These are phyloP conservation scores for Rhodamnia argentea DNA, from an alignment of 345 rosid species.

Conservation along the genomic window DNA sequence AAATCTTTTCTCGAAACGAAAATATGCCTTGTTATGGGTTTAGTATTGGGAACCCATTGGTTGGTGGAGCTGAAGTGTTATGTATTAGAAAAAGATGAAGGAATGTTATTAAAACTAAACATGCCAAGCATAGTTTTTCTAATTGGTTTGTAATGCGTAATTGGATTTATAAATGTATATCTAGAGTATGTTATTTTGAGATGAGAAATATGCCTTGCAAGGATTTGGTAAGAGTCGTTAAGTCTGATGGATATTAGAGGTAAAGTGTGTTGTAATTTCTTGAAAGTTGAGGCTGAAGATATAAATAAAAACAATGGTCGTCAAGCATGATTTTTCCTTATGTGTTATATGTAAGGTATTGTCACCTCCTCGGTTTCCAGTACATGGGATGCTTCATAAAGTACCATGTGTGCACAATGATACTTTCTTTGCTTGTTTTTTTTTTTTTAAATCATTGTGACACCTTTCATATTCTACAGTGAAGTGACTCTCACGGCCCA, in stretches of 20 bases:
- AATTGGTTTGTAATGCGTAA: not conserved
- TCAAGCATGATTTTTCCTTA: not conserved
- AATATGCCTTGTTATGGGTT: not conserved
- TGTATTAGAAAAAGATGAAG: not conserved
- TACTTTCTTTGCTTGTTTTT: not conserved
- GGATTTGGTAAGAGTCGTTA: not conserved
- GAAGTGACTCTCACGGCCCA: not conserved
- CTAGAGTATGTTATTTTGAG: not conserved
- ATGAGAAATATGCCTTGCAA: not conserved
- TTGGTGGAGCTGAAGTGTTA: not conserved
- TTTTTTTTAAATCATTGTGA: not conserved
- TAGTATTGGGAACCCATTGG: not conserved
- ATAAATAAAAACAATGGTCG: not conserved
- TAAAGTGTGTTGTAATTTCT: not conserved
- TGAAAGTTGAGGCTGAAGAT: not conserved
- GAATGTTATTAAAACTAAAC: not conserved
- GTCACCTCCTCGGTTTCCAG: not conserved
- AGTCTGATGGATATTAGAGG: not conserved
- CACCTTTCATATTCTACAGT: not conserved
- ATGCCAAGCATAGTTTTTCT: not conserved
- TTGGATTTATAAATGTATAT: not conserved
- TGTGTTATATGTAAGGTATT: not conserved
- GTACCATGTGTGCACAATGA: not conserved
- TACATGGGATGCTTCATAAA: not conserved
- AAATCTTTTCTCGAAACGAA: not conserved